Percentiles rank a stretch among this genome's conserved stretches.
Evolutionary conservation across 2,329 filamentous ascomycete species (phyloP).

Genomic region (Hymenoscyphus linearis): DNA sequence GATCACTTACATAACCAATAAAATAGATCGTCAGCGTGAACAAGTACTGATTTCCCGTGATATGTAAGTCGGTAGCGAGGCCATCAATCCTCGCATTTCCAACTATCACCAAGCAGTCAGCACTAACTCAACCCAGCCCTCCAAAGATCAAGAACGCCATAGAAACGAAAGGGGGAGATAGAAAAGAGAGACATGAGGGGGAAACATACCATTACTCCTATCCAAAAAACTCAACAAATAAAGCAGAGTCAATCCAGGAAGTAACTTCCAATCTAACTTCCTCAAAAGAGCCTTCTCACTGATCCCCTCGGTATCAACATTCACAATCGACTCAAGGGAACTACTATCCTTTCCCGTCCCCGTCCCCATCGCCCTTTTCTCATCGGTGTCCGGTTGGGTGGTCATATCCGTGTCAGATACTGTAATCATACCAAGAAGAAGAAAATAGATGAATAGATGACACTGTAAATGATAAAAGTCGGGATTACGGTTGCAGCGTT

Average conservation of each 20-base stretch:
- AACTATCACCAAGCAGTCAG: conserved; percentile 37
- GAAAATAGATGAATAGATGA: background rate
- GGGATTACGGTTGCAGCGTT: too few species aligned
- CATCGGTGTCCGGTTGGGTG: background rate
- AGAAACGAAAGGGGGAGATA: background rate
- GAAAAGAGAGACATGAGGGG: background rate
- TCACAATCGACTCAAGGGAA: conserved; percentile 17
- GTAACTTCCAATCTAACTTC: conserved; percentile 47
- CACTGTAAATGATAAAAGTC: too few species aligned
- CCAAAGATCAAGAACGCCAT: background rate
- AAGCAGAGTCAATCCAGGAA: conserved; percentile 49
- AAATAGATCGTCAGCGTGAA: conserved; percentile 64
- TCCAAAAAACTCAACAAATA: conserved; percentile 55
- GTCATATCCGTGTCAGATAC: background rate
- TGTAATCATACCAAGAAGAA: too few species aligned
- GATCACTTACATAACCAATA: conserved; percentile 44
- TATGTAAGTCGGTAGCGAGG: conserved; percentile 45
- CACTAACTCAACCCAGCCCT: background rate
- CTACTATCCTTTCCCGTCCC: conserved; percentile 2
- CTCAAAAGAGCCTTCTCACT: conserved; percentile 54
- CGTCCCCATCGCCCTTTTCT: conserved; percentile 7
- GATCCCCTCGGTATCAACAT: conserved; percentile 31
- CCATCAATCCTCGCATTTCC: conserved; percentile 55
- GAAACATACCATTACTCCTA: conserved; percentile 48
- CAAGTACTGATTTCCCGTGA: conserved; percentile 58